phyloP scores from a whole-genome alignment of 208 protist genomes.

The Naegleria fowleri region DNA sequence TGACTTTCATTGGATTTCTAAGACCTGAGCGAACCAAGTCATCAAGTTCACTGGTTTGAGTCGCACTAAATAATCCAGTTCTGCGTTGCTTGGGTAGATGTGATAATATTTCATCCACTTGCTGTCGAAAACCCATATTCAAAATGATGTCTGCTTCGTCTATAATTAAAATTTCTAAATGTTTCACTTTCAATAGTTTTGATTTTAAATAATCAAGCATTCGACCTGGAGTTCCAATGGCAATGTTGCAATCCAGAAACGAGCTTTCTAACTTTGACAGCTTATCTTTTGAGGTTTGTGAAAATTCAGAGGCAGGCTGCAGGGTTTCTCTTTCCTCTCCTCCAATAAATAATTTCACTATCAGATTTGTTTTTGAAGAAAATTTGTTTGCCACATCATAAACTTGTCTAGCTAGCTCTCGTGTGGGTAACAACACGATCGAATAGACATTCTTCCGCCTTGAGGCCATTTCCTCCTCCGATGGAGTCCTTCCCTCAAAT shows the following conservation, averaged over 20 bases:
- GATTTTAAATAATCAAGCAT: conserved; percentile 73
- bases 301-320: not conserved
- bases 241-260: conserved; percentile 55
- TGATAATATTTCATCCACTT: conserved; percentile 75
- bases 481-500: conserved; percentile 39
- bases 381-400: conserved; percentile 65
- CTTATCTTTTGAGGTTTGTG: not conserved
- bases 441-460: conserved; percentile 66
- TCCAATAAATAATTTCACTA: conserved; percentile 69
- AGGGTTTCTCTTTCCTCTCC: conserved; percentile 57
- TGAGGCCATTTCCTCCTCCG: conserved; percentile 38
- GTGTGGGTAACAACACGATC: conserved; percentile 76
- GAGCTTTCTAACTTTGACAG: not conserved
- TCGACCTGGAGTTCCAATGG: conserved; percentile 78
- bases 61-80: conserved; percentile 80
- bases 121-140: conserved; percentile 80
- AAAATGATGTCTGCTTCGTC: conserved; percentile 86
- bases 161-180: conserved; percentile 77
- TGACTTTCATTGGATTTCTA: conserved; percentile 54
- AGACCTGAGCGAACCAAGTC: conserved; percentile 75
- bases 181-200: conserved; percentile 40
- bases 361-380: conserved; percentile 54
- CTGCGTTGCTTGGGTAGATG: conserved; percentile 77
- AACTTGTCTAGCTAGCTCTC: conserved; percentile 89
- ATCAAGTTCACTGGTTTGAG: conserved; percentile 77